These are phyloP conservation scores for Exophiala sp. DNA, from an alignment of 2,329 filamentous ascomycete genomes.

Conservation along the genomic window DNA sequence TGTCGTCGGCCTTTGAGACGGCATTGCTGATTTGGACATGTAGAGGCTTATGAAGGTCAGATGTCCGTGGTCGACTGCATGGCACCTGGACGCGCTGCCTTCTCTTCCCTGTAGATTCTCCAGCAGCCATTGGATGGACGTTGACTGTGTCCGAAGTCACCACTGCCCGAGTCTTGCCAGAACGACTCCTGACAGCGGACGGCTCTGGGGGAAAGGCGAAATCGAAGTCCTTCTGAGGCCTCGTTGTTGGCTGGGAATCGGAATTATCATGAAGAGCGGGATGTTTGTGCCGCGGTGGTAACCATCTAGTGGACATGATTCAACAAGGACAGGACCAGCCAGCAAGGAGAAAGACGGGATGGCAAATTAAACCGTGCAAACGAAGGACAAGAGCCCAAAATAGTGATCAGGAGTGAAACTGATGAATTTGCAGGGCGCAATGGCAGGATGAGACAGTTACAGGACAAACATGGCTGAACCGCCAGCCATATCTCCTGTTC, in stretches of 20 bases:
- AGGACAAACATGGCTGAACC: constrained; percentile 15
- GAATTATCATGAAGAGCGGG: constrained; percentile 10
- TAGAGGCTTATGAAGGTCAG: constrained; percentile 16
- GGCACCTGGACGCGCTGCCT: constrained; percentile 14
- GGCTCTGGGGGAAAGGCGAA: constrained; percentile 21
- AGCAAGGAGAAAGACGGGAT: constrained; percentile 4
- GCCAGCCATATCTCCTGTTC: constrained; percentile 2
- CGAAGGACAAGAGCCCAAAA: constrained; percentile 14
- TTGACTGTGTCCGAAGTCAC: constrained; percentile 7
- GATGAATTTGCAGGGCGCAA: constrained; percentile 3
- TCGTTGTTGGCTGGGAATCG: constrained; percentile 8
- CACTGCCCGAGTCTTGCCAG: not conserved
- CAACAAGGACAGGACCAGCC: constrained; percentile 13
- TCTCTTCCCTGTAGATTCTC: constrained; percentile 11
- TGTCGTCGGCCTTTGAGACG: constrained; percentile 32
- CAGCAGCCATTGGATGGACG: constrained; percentile 20
- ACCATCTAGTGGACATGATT: constrained; percentile 23
- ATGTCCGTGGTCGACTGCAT: constrained; percentile 17
- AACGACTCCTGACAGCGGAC: constrained; percentile 4
- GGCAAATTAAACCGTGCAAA: constrained; percentile 16
- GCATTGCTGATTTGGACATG: constrained; percentile 10
- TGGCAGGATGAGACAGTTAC: constrained; percentile 20
- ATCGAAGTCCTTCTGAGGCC: constrained; percentile 19
- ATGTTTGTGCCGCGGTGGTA: constrained; percentile 19
- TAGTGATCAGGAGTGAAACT: constrained; percentile 10